A percentile compares a stretch with the other conserved stretches of the same genome.
Conservation (phyloP, 345 rosid genomes). For the Atalantia buxifolia region DNA sequence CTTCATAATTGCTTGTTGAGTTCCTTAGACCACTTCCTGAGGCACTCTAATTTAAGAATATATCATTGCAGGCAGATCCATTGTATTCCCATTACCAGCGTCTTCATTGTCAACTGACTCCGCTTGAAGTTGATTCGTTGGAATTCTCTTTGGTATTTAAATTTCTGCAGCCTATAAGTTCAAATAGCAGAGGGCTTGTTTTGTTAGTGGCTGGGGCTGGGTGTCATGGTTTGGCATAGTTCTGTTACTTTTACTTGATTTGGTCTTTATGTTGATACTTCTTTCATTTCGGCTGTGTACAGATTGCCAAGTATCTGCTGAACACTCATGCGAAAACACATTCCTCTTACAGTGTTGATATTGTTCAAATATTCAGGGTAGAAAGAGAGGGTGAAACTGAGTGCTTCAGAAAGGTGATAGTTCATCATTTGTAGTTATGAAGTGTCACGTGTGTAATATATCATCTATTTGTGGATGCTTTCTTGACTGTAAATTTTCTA, state of each 20-base stretch:
- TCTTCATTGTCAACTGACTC: conserved; percentile 66
- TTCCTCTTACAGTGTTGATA: conserved; percentile 59
- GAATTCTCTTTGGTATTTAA: conserved; percentile 63
- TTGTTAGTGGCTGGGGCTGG: background rate
- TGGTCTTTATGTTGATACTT: background rate
- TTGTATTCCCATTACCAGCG: conserved; percentile 55
- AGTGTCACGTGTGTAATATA: conserved; percentile 1
- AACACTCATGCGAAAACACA: conserved; percentile 94
- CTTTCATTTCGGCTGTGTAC: conserved; percentile 14
- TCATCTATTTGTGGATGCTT: background rate
- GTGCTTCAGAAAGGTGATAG: conserved; percentile 53
- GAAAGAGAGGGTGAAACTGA: conserved; percentile 61
- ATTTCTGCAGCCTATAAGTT: background rate
- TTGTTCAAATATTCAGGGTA: conserved; percentile 64
- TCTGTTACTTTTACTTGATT: background rate
- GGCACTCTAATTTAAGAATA: conserved; percentile 13
- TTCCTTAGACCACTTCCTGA: background rate
- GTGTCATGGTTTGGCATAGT: background rate
- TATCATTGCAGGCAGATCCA: conserved; percentile 65
- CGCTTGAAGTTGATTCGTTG: conserved; percentile 55
- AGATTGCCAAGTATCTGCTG: conserved; percentile 69
- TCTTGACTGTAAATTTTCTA: background rate
- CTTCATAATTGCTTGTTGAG: background rate
- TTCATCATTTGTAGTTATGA: conserved; percentile 1
- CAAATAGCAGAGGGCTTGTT: background rate